phyloP scores from a whole-genome alignment of 371 early-diverging fungal genomes.

The Coemansia sp. region DNA sequence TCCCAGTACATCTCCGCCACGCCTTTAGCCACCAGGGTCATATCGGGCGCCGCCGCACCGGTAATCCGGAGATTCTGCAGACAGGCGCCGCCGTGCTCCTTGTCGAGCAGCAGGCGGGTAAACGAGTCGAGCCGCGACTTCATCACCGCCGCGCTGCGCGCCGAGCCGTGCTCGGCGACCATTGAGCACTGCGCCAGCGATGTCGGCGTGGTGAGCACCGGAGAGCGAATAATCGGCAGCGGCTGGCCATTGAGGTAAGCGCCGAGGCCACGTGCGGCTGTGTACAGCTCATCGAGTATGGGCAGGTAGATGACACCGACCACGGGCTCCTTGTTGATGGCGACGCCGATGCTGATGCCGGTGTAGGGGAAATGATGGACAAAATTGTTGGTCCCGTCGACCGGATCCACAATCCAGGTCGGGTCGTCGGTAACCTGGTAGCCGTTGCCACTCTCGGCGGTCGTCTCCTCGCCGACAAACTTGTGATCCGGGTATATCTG shows the following conservation, averaged over 20 bases:
- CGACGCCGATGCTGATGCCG: slow-evolving; percentile 81
- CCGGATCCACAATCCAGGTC: slow-evolving; percentile 93
- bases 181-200: slow-evolving; percentile 70
- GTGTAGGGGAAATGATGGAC: slow-evolving; percentile 78
- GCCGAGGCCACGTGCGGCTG: slow-evolving; percentile 40
- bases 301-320: slow-evolving; percentile 94
- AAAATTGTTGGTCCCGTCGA: slow-evolving; percentile 92
- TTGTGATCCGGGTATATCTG: slow-evolving; percentile 65
- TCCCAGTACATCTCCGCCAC: slow-evolving; percentile 90
- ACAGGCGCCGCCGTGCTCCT: slow-evolving; percentile 53
- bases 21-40: slow-evolving; percentile 82
- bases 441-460: slow-evolving; percentile 62
- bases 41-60: slow-evolving; percentile 80
- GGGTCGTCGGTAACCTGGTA: slow-evolving; percentile 68
- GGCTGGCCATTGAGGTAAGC: slow-evolving; percentile 49
- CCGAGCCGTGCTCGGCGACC: slow-evolving; percentile 83
- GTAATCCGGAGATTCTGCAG: slow-evolving; percentile 76
- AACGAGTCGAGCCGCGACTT: slow-evolving; percentile 69
- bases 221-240: slow-evolving; percentile 60
- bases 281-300: slow-evolving; percentile 71
- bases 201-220: slow-evolving; percentile 59
- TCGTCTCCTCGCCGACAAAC: slow-evolving; percentile 88
- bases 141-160: slow-evolving; percentile 60
- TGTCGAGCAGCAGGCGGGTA: slow-evolving; percentile 48
- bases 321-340: slow-evolving; percentile 69